phyloP scores from a whole-genome alignment of 768 basidiomycete genomes.

The Mycena alexandri region DNA sequence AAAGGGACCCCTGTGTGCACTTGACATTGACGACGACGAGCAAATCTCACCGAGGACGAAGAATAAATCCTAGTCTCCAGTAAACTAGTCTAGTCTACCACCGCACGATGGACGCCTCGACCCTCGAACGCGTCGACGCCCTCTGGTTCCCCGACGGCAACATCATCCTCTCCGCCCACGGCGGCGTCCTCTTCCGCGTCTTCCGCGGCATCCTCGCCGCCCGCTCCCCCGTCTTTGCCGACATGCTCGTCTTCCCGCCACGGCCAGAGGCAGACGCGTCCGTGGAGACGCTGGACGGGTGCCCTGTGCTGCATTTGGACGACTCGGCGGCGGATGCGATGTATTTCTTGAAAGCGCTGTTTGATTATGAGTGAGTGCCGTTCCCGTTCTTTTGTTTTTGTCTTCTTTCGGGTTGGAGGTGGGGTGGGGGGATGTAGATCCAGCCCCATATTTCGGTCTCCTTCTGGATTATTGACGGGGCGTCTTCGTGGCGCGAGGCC shows the following conservation, averaged over 20 bases:
- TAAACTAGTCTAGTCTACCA: no score
- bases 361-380: conserved; percentile 36
- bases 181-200: conserved; percentile 36
- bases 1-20: not conserved
- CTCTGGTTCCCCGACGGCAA: conserved; percentile 37
- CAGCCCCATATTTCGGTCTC: no score
- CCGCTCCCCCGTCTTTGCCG: conserved; percentile 32
- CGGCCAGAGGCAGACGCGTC: conserved; percentile 15
- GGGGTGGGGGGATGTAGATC: no score
- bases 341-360: conserved; percentile 38
- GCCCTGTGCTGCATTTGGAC: conserved; percentile 33
- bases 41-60: no score
- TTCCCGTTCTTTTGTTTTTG: not conserved
- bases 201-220: conserved; percentile 34
- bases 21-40: not conserved
- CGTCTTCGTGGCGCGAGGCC: no score
- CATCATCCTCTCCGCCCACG: conserved; percentile 29
- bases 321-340: conserved; percentile 37
- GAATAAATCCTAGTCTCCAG: no score
- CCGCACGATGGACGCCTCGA: conserved; percentile 19
- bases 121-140: conserved; percentile 33
- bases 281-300: conserved; percentile 30
- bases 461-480: no score
- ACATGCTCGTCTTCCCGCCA: conserved; percentile 28
- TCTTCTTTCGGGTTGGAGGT: no score